Conservation (phyloP, 2,329 filamentous ascomycete species). For the Sporothrix curviconia region DNA sequence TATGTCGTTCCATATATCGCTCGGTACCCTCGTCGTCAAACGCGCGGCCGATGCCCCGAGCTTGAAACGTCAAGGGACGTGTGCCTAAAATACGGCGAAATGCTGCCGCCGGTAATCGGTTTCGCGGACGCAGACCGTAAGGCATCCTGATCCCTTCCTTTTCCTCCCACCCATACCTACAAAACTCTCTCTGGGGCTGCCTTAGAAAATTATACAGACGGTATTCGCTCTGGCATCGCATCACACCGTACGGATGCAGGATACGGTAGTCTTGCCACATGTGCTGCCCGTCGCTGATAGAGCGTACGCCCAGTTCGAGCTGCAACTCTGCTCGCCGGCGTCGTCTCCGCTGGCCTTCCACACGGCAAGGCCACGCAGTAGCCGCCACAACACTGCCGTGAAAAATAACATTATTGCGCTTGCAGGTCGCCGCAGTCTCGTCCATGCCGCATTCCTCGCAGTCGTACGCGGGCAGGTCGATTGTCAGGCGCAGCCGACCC, state of each 20-base stretch:
- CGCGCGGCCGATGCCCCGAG: neutral
- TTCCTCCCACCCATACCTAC: neutral
- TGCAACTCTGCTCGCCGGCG: neutral
- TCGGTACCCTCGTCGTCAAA: too few relatives aligned
- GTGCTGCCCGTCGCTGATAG: neutral
- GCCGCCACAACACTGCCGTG: neutral
- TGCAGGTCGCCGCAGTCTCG: neutral
- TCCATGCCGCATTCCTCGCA: neutral
- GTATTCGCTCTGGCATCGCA: neutral
- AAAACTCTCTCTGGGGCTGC: neutral
- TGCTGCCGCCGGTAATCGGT: neutral
- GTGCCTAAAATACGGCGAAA: neutral
- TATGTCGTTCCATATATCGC: neutral
- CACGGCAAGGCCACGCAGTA: neutral
- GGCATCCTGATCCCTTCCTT: neutral
- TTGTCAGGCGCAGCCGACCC: too few relatives aligned
- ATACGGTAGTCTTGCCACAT: neutral
- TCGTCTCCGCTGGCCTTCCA: neutral
- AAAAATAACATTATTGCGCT: neutral
- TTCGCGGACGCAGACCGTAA: neutral
- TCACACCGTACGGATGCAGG: neutral
- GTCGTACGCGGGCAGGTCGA: too few relatives aligned
- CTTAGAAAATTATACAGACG: neutral
- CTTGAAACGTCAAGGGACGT: neutral
- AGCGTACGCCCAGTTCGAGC: neutral